These are phyloP conservation scores for Pichia cephalocereana DNA, from an alignment of 805 yeast species.

Conservation along the genomic window DNA sequence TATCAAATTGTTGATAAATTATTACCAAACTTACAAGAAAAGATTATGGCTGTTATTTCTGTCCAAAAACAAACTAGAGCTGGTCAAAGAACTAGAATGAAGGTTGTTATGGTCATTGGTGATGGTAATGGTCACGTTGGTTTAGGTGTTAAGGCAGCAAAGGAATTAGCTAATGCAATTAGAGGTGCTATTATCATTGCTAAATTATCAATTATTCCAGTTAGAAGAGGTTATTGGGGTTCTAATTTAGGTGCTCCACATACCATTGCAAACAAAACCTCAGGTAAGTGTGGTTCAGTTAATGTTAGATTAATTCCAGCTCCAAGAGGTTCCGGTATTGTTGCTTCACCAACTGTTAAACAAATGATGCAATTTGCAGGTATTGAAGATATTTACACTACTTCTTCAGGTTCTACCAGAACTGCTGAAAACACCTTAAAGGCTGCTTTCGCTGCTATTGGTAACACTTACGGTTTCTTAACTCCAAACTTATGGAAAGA, in stretches of 20 bases:
- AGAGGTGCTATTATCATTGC: slow-evolving; percentile 99
- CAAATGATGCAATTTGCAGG: slow-evolving; percentile 98
- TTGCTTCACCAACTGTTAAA: slow-evolving; percentile 99
- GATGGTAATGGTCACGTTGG: slow-evolving; percentile 99
- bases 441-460: slow-evolving; percentile 98
- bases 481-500: slow-evolving; percentile 98
- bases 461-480: slow-evolving; percentile 99
- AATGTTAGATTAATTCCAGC: slow-evolving; percentile 98
- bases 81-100: slow-evolving; percentile 99
- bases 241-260: slow-evolving; percentile 99
- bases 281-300: slow-evolving; percentile 99
- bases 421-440: slow-evolving; percentile 99
- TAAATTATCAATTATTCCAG: slow-evolving; percentile 96
- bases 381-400: slow-evolving; percentile 98
- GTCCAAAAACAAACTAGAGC: slow-evolving; percentile 99
- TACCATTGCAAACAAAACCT: slow-evolving; percentile 94
- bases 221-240: slow-evolving; percentile 99
- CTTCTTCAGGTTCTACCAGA: slow-evolving; percentile 98
- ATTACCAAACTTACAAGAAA: slow-evolving; percentile 93
- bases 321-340: slow-evolving; percentile 99
- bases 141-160: slow-evolving; percentile 99
- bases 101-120: slow-evolving; percentile 99
- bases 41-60: slow-evolving; percentile 99
- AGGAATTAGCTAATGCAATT: slow-evolving; percentile 99
- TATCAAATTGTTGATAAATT: slow-evolving; percentile 96